Percentiles rank a stretch among this genome's conserved stretches.
Conservation (phyloP, 2,329 filamentous ascomycete species). For the Macrophomina pseudophaseolina region DNA sequence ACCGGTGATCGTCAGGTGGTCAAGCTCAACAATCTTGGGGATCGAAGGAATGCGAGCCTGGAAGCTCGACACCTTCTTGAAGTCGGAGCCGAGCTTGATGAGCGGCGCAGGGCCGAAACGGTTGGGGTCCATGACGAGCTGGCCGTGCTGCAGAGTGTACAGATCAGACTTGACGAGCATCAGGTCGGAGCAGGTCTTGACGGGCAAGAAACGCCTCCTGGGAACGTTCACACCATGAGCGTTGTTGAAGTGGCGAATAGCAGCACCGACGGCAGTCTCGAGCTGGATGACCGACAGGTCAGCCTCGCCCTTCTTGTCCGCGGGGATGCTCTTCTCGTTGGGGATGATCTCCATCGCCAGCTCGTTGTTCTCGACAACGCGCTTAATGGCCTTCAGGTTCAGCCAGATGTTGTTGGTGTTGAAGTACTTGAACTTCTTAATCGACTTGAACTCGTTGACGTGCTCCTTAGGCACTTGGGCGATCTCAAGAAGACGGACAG, state of each 20-base stretch:
- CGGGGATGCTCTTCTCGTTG: constrained; percentile 97
- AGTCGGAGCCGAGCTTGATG: constrained; percentile 98
- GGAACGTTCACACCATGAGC: constrained; percentile 99
- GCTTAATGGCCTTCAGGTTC: constrained; percentile 96
- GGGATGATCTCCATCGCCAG: constrained; percentile 99
- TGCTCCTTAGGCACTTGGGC: constrained; percentile 99
- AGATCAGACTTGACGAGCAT: constrained; percentile 99
- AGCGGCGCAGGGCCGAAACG: constrained; percentile 95
- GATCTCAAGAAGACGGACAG: constrained; percentile 95
- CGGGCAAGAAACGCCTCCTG: constrained; percentile 94
- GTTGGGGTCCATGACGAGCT: constrained; percentile 94
- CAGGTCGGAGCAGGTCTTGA: constrained; percentile 99
- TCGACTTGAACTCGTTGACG: constrained; percentile 99
- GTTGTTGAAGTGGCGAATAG: constrained; percentile 98
- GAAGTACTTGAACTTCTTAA: constrained; percentile 99
- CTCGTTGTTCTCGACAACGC: constrained; percentile 97
- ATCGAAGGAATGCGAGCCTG: constrained; percentile 86
- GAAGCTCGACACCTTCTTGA: constrained; percentile 99
- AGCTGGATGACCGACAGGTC: constrained; percentile 97
- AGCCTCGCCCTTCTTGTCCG: constrained; percentile 99
- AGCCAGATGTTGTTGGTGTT: constrained; percentile 99
- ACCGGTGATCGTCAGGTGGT: constrained; percentile 96
- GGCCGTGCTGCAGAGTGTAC: constrained; percentile 97
- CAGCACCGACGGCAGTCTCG: constrained; percentile 96
- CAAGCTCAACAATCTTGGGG: constrained; percentile 87